phyloP scores from a whole-genome alignment of 495 filamentous ascomycete species.

The Aspergillus wentii region DNA sequence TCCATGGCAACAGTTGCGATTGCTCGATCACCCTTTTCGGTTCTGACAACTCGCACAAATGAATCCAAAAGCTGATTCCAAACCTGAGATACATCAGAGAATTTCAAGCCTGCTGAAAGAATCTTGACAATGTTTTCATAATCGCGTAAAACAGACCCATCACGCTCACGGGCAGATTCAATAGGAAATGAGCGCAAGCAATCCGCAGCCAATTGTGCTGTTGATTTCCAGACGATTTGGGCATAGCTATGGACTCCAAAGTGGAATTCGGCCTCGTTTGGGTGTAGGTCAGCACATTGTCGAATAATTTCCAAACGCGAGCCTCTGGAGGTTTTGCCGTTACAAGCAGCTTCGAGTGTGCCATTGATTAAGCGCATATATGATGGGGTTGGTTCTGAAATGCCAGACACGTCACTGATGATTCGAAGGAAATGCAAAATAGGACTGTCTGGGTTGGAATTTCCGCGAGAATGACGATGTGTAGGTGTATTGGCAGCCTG shows the following conservation, averaged over 20 bases:
- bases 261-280: constrained; percentile 4
- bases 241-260: constrained; percentile 9
- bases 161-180: constrained; percentile 38
- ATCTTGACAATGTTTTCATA: constrained; percentile 67
- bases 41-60: constrained; percentile 51
- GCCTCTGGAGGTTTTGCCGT: constrained; percentile 44
- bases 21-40: constrained; percentile 62
- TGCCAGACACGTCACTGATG: constrained; percentile 17
- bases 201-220: constrained; percentile 26
- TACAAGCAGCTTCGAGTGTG: constrained; percentile 42
- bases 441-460: constrained; percentile 27
- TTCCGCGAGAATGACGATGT: constrained; percentile 19
- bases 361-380: constrained; percentile 29
- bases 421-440: constrained; percentile 38
- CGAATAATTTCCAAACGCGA: constrained; percentile 41
- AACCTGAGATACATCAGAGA: constrained; percentile 32
- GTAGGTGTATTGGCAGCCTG: constrained; percentile 47
- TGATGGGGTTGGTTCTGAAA: constrained; percentile 17
- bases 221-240: constrained; percentile 30
- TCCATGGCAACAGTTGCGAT: constrained; percentile 61
- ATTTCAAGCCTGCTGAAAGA: constrained; percentile 57
- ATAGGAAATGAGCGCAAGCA: constrained; percentile 33
- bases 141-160: constrained; percentile 46
- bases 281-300: constrained; percentile 31
- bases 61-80: constrained; percentile 61